Conservation (phyloP, 2,329 filamentous ascomycete species). For the Pestalotiopsis sp. region DNA sequence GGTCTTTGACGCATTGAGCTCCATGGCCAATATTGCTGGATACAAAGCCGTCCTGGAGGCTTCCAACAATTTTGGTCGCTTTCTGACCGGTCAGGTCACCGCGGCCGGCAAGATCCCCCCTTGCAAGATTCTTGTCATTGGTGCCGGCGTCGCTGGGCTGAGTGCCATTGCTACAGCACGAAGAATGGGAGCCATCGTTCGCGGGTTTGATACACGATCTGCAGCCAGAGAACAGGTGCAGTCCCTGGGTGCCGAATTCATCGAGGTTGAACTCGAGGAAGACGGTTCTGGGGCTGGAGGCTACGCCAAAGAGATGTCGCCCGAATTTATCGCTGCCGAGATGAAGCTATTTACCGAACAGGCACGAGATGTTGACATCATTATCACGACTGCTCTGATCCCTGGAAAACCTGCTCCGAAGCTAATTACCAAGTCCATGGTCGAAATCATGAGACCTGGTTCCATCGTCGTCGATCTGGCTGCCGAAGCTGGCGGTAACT, state of each 20-base stretch:
- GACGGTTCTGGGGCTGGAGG: conserved; percentile 82
- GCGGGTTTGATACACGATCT: conserved; percentile 88
- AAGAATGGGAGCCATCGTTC: conserved; percentile 83
- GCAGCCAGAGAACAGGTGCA: conserved; percentile 87
- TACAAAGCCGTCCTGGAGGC: conserved; percentile 92
- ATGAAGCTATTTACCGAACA: conserved; percentile 92
- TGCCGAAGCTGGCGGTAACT: conserved; percentile 86
- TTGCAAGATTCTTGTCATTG: conserved; percentile 87
- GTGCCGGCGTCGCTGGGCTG: conserved; percentile 83
- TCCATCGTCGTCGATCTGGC: conserved; percentile 87
- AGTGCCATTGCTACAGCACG: conserved; percentile 86
- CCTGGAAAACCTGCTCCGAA: conserved; percentile 81
- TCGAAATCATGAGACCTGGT: conserved; percentile 85
- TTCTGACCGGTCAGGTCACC: conserved; percentile 86
- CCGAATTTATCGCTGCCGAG: conserved; percentile 88
- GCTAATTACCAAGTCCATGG: conserved; percentile 77
- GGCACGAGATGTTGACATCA: conserved; percentile 84
- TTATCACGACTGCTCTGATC: conserved; percentile 90
- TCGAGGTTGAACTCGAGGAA: conserved; percentile 83
- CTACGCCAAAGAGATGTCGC: conserved; percentile 93
- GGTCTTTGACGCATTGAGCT: conserved; percentile 84
- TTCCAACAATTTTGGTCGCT: conserved; percentile 85
- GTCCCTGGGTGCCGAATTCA: conserved; percentile 84
- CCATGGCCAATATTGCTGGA: conserved; percentile 92
- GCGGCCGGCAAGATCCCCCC: conserved; percentile 89